Conservation (phyloP, 1,139 yeast genomes). For the Candida albicans region DNA sequence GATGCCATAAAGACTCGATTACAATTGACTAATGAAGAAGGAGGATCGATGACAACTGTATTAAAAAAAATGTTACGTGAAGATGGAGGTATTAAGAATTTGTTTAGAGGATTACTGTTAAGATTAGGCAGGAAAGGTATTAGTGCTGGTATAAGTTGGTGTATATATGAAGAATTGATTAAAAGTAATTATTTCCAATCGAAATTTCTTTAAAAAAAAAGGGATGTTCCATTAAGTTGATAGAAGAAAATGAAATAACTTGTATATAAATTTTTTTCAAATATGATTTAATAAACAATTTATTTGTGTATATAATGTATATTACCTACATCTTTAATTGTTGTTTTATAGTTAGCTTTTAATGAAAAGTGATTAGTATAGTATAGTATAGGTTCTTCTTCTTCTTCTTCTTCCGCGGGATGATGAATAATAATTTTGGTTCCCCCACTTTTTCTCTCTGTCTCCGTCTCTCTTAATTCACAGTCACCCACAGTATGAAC, state of each 20-base stretch:
- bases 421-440: too few relatives aligned
- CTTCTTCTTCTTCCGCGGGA: too few relatives aligned
- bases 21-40: constrained; percentile 49
- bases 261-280: too few relatives aligned
- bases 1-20: constrained; percentile 92
- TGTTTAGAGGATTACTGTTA: constrained; percentile 82
- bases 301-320: too few relatives aligned
- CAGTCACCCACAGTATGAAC: not conserved
- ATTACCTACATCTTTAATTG: too few relatives aligned
- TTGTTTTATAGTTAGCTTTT: too few relatives aligned
- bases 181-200: constrained; percentile 26
- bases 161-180: constrained; percentile 86
- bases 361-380: too few relatives aligned
- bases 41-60: constrained; percentile 26
- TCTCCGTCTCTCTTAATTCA: too few relatives aligned
- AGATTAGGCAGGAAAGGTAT: constrained; percentile 82
- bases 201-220: constrained; percentile 7
- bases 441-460: too few relatives aligned
- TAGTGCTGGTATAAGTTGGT: constrained; percentile 96
- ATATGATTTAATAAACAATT: too few relatives aligned
- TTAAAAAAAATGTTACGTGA: constrained; percentile 44
- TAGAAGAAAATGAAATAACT: not conserved
- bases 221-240: constrained; percentile 6
- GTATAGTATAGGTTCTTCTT: too few relatives aligned
- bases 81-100: constrained; percentile 56